Percentiles rank a stretch among this genome's conserved stretches.
phyloP scores from a whole-genome alignment of 176 grass and related monocot genomes.

The Aechmea fasciata region DNA sequence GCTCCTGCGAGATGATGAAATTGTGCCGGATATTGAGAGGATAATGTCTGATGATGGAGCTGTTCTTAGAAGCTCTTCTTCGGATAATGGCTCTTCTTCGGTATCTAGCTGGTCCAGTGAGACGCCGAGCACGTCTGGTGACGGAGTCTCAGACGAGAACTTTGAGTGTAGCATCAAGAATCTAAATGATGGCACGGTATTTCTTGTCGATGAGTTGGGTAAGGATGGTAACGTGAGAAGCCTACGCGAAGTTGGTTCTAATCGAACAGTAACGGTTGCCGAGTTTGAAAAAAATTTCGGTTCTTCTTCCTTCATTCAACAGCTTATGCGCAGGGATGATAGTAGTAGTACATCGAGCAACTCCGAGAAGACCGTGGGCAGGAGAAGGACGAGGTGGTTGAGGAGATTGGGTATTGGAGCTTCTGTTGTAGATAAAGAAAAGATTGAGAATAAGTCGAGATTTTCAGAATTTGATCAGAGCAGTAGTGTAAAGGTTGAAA shows the following conservation, averaged over 20 bases:
- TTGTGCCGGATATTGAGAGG: conserved; percentile 4
- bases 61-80: neutral
- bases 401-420: conserved; percentile 49
- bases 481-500: conserved; percentile 27
- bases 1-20: neutral
- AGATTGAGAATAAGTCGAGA: conserved; percentile 36
- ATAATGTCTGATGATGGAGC: conserved; percentile 5
- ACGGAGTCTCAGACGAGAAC: conserved; percentile 7
- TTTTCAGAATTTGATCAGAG: conserved; percentile 35
- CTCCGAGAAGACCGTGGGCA: conserved; percentile 24
- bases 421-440: conserved; percentile 32
- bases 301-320: conserved; percentile 49
- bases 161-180: conserved; percentile 54
- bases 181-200: conserved; percentile 68
- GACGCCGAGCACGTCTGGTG: conserved; percentile 5
- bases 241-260: conserved; percentile 41
- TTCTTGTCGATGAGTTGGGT: conserved; percentile 49
- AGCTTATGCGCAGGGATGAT: conserved; percentile 59
- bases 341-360: conserved; percentile 22
- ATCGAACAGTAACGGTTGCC: conserved; percentile 34
- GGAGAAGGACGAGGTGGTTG: conserved; percentile 46
- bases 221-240: conserved; percentile 55
- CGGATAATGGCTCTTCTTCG: conserved; percentile 15
- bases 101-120: conserved; percentile 24
- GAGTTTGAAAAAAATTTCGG: conserved; percentile 61